phyloP scores from a whole-genome alignment of 2,329 filamentous ascomycete species.

The Metarhizium humberi region DNA sequence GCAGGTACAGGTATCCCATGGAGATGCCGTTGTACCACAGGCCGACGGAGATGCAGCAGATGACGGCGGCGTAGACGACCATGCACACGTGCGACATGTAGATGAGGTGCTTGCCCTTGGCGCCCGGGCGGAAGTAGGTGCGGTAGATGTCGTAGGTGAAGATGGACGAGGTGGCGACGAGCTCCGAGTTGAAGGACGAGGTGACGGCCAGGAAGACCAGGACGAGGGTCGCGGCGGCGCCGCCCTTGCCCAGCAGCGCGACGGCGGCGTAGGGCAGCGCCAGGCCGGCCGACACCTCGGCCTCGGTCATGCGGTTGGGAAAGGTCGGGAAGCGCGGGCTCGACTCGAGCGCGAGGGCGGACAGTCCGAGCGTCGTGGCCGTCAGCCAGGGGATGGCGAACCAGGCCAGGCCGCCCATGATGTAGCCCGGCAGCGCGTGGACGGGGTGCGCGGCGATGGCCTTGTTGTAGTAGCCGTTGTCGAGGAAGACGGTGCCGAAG shows the following conservation, averaged over 20 bases:
- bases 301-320: slow-evolving; percentile 59
- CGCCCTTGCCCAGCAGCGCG: slow-evolving; percentile 71
- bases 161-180: slow-evolving; percentile 83
- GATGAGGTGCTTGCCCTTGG: slow-evolving; percentile 67
- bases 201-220: slow-evolving; percentile 90
- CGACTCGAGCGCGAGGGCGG: slow-evolving; percentile 69
- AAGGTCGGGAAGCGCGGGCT: slow-evolving; percentile 64
- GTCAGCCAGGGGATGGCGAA: slow-evolving; percentile 89
- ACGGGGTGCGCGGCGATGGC: slow-evolving; percentile 82
- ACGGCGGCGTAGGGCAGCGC: slow-evolving; percentile 81
- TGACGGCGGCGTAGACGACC: slow-evolving; percentile 60
- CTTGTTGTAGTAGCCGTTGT: slow-evolving; percentile 90
- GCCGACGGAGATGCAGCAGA: slow-evolving; percentile 70
- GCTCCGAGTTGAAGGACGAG: slow-evolving; percentile 69
- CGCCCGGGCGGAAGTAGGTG: slow-evolving; percentile 72
- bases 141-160: slow-evolving; percentile 82
- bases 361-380: slow-evolving; percentile 80
- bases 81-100: slow-evolving; percentile 71
- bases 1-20: slow-evolving; percentile 81
- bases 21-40: slow-evolving; percentile 66
- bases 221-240: slow-evolving; percentile 67
- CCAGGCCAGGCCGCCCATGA: slow-evolving; percentile 79
- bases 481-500: slow-evolving; percentile 76
- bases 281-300: slow-evolving; percentile 72
- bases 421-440: slow-evolving; percentile 79